Conservation (phyloP, 2,329 filamentous ascomycete genomes). For the Elsinoe fawcettii region DNA sequence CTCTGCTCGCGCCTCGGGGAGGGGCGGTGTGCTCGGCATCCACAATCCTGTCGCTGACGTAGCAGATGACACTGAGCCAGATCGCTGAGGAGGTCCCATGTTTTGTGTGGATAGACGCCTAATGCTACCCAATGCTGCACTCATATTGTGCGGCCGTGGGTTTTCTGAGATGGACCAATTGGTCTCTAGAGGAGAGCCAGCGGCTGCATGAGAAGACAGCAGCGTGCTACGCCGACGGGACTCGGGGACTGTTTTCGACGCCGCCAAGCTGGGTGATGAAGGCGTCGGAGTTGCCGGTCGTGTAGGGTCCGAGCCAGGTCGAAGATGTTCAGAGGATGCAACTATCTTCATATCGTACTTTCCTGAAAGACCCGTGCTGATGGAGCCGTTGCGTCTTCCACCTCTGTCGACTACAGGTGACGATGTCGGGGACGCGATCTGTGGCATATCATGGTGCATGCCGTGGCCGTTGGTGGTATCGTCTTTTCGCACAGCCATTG, state of each 20-base stretch:
- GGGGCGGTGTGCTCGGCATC: conserved; percentile 28
- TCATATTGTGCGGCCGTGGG: conserved; percentile 28
- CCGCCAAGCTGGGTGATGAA: conserved; percentile 26
- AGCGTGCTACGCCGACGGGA: conserved; percentile 24
- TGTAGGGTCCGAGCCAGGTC: conserved; percentile 41
- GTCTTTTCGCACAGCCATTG: conserved; percentile 66
- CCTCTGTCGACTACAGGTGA: conserved; percentile 17
- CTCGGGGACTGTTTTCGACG: conserved; percentile 24
- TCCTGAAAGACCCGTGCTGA: conserved; percentile 42
- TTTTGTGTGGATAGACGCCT: conserved; percentile 29
- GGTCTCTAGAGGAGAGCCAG: conserved; percentile 19
- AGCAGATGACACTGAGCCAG: conserved; percentile 19
- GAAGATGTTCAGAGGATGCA: conserved; percentile 68
- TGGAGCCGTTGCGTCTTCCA: conserved; percentile 33
- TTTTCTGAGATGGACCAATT: conserved; percentile 24
- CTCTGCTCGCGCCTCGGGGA: background rate
- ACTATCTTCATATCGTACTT: conserved; percentile 67
- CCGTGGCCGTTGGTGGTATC: conserved; percentile 21
- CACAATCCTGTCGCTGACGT: conserved; percentile 32
- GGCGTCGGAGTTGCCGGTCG: conserved; percentile 21
- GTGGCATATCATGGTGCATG: background rate
- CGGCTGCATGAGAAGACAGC: conserved; percentile 20
- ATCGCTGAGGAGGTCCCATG: conserved; percentile 16
- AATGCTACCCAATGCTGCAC: conserved; percentile 33
- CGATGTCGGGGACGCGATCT: conserved; percentile 22